These are phyloP conservation scores for Auricularia cornea DNA, from an alignment of 768 basidiomycete genomes.

Conservation along the genomic window DNA sequence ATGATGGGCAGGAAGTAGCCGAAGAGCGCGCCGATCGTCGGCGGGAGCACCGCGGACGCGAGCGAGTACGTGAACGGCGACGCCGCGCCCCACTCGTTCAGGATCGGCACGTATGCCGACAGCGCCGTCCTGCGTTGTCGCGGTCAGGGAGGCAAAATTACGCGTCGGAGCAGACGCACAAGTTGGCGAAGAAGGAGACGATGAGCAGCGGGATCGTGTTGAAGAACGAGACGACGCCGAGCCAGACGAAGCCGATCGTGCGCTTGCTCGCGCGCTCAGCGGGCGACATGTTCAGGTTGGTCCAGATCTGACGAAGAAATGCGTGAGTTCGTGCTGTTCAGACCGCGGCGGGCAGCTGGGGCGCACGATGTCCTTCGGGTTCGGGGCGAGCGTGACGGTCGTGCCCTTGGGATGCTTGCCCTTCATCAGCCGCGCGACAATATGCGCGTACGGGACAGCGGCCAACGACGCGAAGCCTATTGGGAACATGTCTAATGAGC, in stretches of 20 bases:
- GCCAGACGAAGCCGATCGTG: slow-evolving; percentile 67
- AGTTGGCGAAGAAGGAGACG: slow-evolving; percentile 87
- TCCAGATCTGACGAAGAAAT: slow-evolving; percentile 67
- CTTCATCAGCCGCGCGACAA: slow-evolving; percentile 63
- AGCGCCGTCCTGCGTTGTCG: slow-evolving; percentile 38
- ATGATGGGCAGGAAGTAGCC: slow-evolving; percentile 85
- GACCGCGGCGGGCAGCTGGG: too few species aligned
- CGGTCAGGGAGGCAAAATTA: too few species aligned
- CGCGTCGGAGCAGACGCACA: slow-evolving; percentile 52
- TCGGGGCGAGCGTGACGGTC: slow-evolving; percentile 65
- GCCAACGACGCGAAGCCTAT: slow-evolving; percentile 84
- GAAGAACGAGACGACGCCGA: slow-evolving; percentile 79
- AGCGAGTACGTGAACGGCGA: slow-evolving; percentile 68
- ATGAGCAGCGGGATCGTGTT: slow-evolving; percentile 89
- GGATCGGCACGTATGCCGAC: slow-evolving; percentile 62
- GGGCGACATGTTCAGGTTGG: slow-evolving; percentile 72
- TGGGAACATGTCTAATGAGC: too few species aligned
- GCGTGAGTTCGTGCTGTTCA: not conserved
- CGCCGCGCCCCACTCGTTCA: slow-evolving; percentile 57
- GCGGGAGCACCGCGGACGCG: slow-evolving; percentile 88
- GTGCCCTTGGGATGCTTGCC: slow-evolving; percentile 69
- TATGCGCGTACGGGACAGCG: slow-evolving; percentile 79
- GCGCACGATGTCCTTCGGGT: slow-evolving; percentile 80
- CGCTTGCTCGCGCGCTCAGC: slow-evolving; percentile 58
- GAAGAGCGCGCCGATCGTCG: slow-evolving; percentile 79